These are phyloP conservation scores for Boletus tomentosulus DNA, from an alignment of 768 basidiomycete genomes.

Conservation along the genomic window DNA sequence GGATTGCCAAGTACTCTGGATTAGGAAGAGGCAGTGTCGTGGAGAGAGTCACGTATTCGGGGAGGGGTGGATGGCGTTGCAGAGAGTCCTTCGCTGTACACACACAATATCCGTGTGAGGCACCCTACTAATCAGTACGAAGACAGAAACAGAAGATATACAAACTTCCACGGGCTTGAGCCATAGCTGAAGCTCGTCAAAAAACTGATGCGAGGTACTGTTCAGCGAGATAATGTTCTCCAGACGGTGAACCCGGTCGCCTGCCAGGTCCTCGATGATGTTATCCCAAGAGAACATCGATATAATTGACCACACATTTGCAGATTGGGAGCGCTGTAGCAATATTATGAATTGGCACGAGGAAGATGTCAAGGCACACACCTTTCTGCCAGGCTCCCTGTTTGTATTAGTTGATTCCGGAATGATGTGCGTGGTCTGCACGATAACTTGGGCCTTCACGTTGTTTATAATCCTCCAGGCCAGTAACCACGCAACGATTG, in stretches of 20 bases:
- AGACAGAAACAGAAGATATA: not conserved
- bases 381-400: not conserved
- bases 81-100: not conserved
- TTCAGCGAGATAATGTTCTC: conserved; percentile 1
- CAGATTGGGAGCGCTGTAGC: not conserved
- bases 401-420: not conserved
- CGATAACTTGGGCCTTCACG: not conserved
- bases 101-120: not conserved
- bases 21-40: not conserved
- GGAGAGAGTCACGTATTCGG: not conserved
- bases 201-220: not conserved
- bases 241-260: not conserved
- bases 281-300: not conserved
- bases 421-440: not conserved
- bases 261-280: not conserved
- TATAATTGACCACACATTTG: not conserved
- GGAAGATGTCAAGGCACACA: not conserved
- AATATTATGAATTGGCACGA: not conserved
- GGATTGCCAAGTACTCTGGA: not conserved
- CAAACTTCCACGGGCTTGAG: conserved; percentile 4
- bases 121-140: not conserved
- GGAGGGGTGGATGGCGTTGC: not conserved
- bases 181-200: not conserved
- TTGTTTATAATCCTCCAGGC: not conserved
- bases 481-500: not conserved